These are phyloP conservation scores for Nemania abortiva DNA, from an alignment of 2,329 filamentous ascomycete species.

Conservation along the genomic window DNA sequence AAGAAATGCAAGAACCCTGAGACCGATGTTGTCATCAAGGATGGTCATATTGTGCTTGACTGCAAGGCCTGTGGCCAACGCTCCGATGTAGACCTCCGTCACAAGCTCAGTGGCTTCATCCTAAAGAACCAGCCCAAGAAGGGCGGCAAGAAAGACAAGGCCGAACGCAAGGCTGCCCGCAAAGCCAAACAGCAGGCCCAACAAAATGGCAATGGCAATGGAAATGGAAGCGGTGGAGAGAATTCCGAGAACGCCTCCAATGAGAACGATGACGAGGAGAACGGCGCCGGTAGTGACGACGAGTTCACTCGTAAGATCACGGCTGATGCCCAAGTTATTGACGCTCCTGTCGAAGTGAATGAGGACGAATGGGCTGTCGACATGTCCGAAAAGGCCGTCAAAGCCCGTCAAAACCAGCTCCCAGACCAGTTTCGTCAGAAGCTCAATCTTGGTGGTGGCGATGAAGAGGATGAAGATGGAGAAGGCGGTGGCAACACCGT, in stretches of 20 bases:
- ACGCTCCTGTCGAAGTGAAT: constrained; percentile 72
- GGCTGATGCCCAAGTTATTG: constrained; percentile 63
- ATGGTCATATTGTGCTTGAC: constrained; percentile 89
- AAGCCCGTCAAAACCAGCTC: constrained; percentile 91
- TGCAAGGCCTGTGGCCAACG: constrained; percentile 99
- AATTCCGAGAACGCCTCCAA: constrained; percentile 72
- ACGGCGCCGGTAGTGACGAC: constrained; percentile 86
- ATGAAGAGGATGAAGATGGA: constrained; percentile 82
- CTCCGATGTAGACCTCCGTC: constrained; percentile 88
- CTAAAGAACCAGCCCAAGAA: constrained; percentile 94
- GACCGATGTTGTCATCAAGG: constrained; percentile 95
- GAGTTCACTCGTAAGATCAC: constrained; percentile 89
- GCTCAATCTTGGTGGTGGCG: constrained; percentile 78
- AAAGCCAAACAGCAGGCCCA: constrained; percentile 83
- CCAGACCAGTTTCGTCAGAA: constrained; percentile 95
- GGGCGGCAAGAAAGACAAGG: constrained; percentile 94
- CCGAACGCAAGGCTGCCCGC: constrained; percentile 88
- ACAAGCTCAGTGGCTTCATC: constrained; percentile 98
- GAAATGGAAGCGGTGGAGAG: constrained; percentile 72
- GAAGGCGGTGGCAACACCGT: constrained; percentile 79
- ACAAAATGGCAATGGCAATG: constrained; percentile 61
- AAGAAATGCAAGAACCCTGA: constrained; percentile 99
- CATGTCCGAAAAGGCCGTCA: constrained; percentile 94
- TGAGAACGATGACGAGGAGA: constrained; percentile 62
- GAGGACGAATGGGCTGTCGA: constrained; percentile 97